Evolutionary conservation across 1,284 basidiomycete species (phyloP).

Genomic region (Papiliotrema laurentii): DNA sequence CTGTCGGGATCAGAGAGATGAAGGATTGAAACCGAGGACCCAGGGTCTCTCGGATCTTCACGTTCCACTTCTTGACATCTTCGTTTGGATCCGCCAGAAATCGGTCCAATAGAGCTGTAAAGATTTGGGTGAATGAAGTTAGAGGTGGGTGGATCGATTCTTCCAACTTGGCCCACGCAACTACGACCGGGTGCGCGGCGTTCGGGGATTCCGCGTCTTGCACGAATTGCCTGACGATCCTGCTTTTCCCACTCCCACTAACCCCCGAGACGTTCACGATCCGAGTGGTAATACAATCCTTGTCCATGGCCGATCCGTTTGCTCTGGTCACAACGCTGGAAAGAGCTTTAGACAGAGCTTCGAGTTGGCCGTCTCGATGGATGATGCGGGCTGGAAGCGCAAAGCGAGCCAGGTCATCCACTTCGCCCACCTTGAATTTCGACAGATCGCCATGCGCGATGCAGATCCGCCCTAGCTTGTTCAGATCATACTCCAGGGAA

Average conservation of each 20-base stretch:
- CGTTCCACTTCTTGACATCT: conserved; percentile 28
- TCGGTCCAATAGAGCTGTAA: conserved; percentile 34
- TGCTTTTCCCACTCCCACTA: conserved; percentile 38
- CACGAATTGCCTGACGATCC: conserved; percentile 32
- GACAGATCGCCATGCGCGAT: conserved; percentile 21
- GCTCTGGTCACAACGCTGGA: neutral
- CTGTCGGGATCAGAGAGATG: conserved; percentile 25
- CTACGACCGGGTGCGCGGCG: conserved; percentile 13
- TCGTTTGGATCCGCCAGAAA: conserved; percentile 38
- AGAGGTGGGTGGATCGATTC: conserved; percentile 36
- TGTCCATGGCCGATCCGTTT: neutral
- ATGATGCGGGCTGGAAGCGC: conserved; percentile 21
- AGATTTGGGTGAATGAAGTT: conserved; percentile 36
- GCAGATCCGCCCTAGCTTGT: conserved; percentile 23
- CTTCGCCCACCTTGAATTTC: conserved; percentile 32
- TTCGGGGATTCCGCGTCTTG: conserved; percentile 13
- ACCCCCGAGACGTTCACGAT: conserved; percentile 33
- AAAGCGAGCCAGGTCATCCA: conserved; percentile 34
- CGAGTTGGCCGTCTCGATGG: conserved; percentile 27
- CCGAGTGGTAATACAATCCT: conserved; percentile 1
- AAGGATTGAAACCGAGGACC: conserved; percentile 29
- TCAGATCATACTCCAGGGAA: conserved; percentile 35
- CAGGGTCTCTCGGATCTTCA: conserved; percentile 23
- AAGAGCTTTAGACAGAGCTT: conserved; percentile 19
- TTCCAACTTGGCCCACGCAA: conserved; percentile 32